Percentiles rank a stretch among this genome's conserved stretches.
phyloP scores from a whole-genome alignment of 768 basidiomycete species.

The Tricholoma flavovirens region DNA sequence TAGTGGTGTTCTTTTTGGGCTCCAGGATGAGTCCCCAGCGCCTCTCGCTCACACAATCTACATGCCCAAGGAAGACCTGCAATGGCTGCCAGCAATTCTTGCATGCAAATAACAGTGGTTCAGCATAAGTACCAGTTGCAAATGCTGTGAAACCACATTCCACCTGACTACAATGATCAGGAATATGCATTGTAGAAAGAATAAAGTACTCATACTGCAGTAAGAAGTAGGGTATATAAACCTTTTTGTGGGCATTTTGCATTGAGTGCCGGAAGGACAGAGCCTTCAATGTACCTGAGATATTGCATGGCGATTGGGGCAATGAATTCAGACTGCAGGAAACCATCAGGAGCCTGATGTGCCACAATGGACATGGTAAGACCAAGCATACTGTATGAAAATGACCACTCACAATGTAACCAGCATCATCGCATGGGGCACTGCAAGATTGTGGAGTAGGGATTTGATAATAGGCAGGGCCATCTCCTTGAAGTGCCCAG shows the following conservation, averaged over 20 bases:
- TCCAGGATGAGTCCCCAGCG: constrained; percentile 2
- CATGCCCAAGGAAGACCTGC: background rate
- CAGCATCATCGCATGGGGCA: background rate
- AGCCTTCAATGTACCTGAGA: too few species aligned
- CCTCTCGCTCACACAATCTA: constrained; percentile 3
- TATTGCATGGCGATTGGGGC: too few species aligned
- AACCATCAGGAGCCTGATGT: constrained; percentile 6
- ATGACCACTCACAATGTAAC: constrained; percentile 2
- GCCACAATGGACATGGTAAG: background rate
- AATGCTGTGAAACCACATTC: background rate
- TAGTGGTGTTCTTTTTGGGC: background rate
- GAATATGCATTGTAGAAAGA: background rate
- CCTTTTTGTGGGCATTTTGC: too few species aligned
- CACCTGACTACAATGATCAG: background rate
- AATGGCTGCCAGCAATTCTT: background rate
- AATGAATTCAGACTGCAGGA: constrained; percentile 5
- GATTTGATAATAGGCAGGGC: too few species aligned
- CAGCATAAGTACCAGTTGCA: background rate
- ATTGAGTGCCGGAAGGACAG: too few species aligned
- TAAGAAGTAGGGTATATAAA: too few species aligned
- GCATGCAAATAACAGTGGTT: background rate
- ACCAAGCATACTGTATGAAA: background rate
- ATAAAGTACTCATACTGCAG: background rate
- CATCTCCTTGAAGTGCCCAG: constrained; percentile 8
- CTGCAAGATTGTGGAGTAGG: constrained; percentile 4